Percentiles rank a stretch among this genome's conserved stretches.
Evolutionary conservation across 2,329 filamentous ascomycete species (phyloP).

Genomic region (Torrubiella hemipterigena): DNA sequence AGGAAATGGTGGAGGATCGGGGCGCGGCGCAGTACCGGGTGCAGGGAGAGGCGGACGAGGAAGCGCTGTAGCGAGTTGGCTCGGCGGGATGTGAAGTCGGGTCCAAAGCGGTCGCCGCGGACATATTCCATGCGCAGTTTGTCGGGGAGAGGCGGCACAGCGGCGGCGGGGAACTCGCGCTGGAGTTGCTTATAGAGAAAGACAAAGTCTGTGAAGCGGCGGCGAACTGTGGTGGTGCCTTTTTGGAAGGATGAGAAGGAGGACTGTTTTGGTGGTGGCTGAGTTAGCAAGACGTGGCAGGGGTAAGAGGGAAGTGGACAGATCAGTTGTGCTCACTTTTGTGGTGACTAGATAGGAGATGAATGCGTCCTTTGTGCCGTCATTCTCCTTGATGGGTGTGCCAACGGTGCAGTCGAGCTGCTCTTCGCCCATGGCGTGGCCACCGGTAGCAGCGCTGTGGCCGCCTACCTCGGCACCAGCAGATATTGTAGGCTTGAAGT

Average conservation of each 20-base stretch:
- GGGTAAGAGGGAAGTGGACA: not conserved
- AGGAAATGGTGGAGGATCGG: conserved; percentile 79
- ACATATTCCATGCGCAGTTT: conserved; percentile 99
- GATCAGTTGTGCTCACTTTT: conserved; percentile 41
- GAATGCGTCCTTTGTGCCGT: conserved; percentile 92
- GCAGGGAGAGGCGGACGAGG: conserved; percentile 71
- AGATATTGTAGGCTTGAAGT: conserved; percentile 13
- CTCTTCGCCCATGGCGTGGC: conserved; percentile 57
- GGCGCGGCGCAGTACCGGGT: conserved; percentile 77
- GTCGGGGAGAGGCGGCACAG: conserved; percentile 87
- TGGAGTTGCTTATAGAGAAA: conserved; percentile 88
- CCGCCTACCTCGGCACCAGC: conserved; percentile 8
- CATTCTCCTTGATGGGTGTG: conserved; percentile 83
- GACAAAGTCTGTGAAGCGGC: conserved; percentile 95
- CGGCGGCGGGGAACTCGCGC: conserved; percentile 80
- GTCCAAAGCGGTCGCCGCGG: conserved; percentile 84
- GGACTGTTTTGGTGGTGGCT: conserved; percentile 44
- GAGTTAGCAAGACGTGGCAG: not conserved
- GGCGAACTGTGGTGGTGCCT: conserved; percentile 64
- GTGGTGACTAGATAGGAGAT: conserved; percentile 93
- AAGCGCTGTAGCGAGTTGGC: conserved; percentile 89
- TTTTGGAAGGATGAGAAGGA: conserved; percentile 90
- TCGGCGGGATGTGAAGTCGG: conserved; percentile 81
- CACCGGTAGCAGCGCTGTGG: conserved; percentile 41
- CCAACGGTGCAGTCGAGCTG: conserved; percentile 73